These are phyloP conservation scores for Coleophoma eucalyptorum DNA, from an alignment of 2,329 filamentous ascomycete genomes.

Conservation along the genomic window DNA sequence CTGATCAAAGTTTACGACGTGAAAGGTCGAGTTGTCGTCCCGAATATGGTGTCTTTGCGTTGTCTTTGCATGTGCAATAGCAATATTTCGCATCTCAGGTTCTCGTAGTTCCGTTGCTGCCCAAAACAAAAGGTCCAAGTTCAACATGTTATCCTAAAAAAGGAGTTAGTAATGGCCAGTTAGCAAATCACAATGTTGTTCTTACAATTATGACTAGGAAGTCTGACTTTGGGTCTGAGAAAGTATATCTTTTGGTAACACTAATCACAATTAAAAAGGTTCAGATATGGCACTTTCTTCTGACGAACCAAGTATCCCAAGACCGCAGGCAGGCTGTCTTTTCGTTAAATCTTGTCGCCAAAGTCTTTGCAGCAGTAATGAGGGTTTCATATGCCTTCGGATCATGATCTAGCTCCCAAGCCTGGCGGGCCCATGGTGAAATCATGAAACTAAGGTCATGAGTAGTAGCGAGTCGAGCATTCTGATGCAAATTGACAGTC, in stretches of 20 bases:
- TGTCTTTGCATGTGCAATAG: slow-evolving; percentile 34
- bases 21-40: slow-evolving; percentile 31
- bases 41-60: slow-evolving; percentile 36
- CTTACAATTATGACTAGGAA: slow-evolving; percentile 38
- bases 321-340: slow-evolving; percentile 32
- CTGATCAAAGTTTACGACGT: slow-evolving; percentile 43
- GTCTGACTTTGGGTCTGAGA: slow-evolving; percentile 29
- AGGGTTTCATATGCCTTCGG: slow-evolving; percentile 29
- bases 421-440: slow-evolving; percentile 31
- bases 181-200: not conserved
- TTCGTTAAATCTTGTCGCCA: slow-evolving; percentile 32
- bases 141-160: slow-evolving; percentile 34
- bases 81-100: slow-evolving; percentile 27
- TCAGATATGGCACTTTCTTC: too few relatives aligned
- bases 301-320: slow-evolving; percentile 43
- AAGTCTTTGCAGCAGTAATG: slow-evolving; percentile 29
- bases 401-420: slow-evolving; percentile 36
- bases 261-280: too few relatives aligned
- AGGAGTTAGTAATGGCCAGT: too few relatives aligned
- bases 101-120: slow-evolving; percentile 30
- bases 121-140: slow-evolving; percentile 39
- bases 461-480: slow-evolving; percentile 29
- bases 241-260: slow-evolving; percentile 33
- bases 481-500: slow-evolving; percentile 32
- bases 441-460: slow-evolving; percentile 43